These are phyloP conservation scores for button mushroom (Agaricus bisporus) DNA, from an alignment of 768 basidiomycete species.

Conservation along the genomic window DNA sequence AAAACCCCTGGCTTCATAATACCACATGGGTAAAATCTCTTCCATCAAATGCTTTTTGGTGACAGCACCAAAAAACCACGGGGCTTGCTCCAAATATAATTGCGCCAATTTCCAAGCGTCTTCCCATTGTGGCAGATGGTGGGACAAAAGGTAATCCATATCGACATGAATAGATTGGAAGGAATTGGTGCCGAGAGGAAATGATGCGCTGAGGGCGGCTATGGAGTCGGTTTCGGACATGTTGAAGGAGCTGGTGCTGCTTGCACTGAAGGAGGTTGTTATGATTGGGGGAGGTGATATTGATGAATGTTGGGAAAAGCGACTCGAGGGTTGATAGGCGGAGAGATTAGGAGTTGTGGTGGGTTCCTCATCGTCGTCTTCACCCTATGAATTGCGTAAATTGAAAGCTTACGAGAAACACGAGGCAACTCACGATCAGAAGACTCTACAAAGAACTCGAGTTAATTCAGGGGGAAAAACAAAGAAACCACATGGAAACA, in stretches of 20 bases:
- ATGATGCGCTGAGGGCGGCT: slow-evolving; percentile 26
- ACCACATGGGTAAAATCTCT: slow-evolving; percentile 63
- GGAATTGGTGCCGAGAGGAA: slow-evolving; percentile 41
- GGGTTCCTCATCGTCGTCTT: background rate
- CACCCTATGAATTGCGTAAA: slow-evolving; percentile 8
- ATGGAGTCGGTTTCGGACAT: slow-evolving; percentile 17
- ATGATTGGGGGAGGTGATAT: background rate
- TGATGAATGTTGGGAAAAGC: background rate
- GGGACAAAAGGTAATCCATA: slow-evolving; percentile 37
- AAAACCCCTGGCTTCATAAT: slow-evolving; percentile 34
- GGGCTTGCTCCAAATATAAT: slow-evolving; percentile 72
- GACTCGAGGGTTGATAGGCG: background rate
- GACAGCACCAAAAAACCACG: slow-evolving; percentile 76
- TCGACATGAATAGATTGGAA: slow-evolving; percentile 27
- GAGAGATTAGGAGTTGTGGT: background rate
- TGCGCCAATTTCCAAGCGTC: slow-evolving; percentile 54
- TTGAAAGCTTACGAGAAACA: background rate
- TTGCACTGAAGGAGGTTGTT: slow-evolving; percentile 6
- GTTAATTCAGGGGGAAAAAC: slow-evolving; percentile 3
- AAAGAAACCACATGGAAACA: slow-evolving; percentile 7
- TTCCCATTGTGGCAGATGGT: slow-evolving; percentile 52
- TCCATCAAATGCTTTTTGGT: slow-evolving; percentile 57
- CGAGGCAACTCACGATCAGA: slow-evolving; percentile 40
- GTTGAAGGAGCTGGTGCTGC: slow-evolving; percentile 8
- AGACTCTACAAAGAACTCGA: slow-evolving; percentile 34